phyloP scores from a whole-genome alignment of 768 basidiomycete species.

The Fomitopsis serialis region DNA sequence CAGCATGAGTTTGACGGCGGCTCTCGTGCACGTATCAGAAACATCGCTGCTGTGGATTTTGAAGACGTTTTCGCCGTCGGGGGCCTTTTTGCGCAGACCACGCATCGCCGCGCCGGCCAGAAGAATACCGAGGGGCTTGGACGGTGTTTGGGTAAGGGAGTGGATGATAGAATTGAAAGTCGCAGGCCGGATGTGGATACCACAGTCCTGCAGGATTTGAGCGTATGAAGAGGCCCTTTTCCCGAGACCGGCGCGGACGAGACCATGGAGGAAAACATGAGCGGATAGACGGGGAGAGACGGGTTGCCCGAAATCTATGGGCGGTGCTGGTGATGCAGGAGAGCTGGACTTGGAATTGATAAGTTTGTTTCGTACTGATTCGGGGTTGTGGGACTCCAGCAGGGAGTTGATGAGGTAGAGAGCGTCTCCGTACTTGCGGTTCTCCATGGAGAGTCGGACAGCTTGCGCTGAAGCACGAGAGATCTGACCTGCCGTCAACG shows the following conservation, averaged over 20 bases:
- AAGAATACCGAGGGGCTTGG: constrained; percentile 12
- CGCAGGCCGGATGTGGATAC: constrained; percentile 41
- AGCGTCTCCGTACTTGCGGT: constrained; percentile 42
- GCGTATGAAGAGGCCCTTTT: constrained; percentile 46
- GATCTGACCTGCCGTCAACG: constrained; percentile 18
- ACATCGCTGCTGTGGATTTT: constrained; percentile 31
- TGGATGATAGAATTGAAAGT: constrained; percentile 46
- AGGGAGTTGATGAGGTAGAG: constrained; percentile 56
- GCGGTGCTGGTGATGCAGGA: constrained; percentile 2
- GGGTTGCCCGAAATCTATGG: constrained; percentile 41
- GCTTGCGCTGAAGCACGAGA: constrained; percentile 43
- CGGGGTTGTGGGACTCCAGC: constrained; percentile 30
- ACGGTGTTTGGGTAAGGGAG: constrained; percentile 16
- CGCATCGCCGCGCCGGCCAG: constrained; percentile 2
- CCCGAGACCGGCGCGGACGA: constrained; percentile 47
- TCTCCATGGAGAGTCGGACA: constrained; percentile 39
- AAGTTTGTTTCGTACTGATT: background rate
- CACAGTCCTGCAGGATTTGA: constrained; percentile 46
- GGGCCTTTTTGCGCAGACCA: background rate
- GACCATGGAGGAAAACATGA: constrained; percentile 60
- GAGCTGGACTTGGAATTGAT: background rate
- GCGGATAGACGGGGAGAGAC: constrained; percentile 57
- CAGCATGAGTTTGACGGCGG: constrained; percentile 48
- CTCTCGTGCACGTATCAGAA: constrained; percentile 35
- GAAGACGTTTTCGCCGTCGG: constrained; percentile 14